Evolutionary conservation across 2,329 filamentous ascomycete genomes (phyloP).

Genomic region (Tolypocladium inflatum): DNA sequence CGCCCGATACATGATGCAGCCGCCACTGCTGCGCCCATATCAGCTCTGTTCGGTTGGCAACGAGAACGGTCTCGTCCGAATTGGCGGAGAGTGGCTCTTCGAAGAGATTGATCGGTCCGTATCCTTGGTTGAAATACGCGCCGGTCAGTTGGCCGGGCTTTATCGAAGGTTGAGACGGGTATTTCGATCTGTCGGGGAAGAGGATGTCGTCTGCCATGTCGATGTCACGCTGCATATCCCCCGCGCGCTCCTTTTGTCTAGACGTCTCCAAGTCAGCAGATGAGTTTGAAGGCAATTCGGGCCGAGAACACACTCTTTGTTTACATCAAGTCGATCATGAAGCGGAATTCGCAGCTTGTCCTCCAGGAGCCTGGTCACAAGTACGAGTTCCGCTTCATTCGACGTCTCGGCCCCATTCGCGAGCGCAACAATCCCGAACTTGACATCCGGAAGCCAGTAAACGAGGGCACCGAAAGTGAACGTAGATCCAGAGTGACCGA

Average conservation of each 20-base stretch:
- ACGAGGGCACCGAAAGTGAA: conserved; percentile 15
- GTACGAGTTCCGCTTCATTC: conserved; percentile 17
- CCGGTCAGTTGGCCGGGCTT: conserved; percentile 23
- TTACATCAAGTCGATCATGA: conserved; percentile 10
- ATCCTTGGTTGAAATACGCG: conserved; percentile 33
- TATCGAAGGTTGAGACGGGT: conserved; percentile 25
- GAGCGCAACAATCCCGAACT: not conserved
- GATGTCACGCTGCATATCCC: conserved; percentile 12
- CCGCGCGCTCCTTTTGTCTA: not conserved
- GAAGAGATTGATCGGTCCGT: conserved; percentile 15
- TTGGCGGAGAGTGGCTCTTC: conserved; percentile 7
- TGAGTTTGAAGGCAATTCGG: no score
- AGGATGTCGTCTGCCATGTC: conserved; percentile 18
- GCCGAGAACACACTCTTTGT: conserved; percentile 3
- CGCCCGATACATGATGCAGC: conserved; percentile 17
- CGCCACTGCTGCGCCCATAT: conserved; percentile 10
- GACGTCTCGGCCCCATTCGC: conserved; percentile 8
- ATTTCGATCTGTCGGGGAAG: conserved; percentile 26
- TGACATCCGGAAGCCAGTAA: conserved; percentile 16
- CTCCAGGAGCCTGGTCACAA: conserved; percentile 18
- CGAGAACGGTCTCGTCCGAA: conserved; percentile 8
- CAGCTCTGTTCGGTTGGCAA: conserved; percentile 12
- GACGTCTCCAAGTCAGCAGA: not conserved
- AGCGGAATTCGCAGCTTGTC: conserved; percentile 16
- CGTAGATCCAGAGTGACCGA: no score